These are phyloP conservation scores for Pyropia yezoensis DNA, from an alignment of 23 red algal genomes.

Conservation along the genomic window DNA sequence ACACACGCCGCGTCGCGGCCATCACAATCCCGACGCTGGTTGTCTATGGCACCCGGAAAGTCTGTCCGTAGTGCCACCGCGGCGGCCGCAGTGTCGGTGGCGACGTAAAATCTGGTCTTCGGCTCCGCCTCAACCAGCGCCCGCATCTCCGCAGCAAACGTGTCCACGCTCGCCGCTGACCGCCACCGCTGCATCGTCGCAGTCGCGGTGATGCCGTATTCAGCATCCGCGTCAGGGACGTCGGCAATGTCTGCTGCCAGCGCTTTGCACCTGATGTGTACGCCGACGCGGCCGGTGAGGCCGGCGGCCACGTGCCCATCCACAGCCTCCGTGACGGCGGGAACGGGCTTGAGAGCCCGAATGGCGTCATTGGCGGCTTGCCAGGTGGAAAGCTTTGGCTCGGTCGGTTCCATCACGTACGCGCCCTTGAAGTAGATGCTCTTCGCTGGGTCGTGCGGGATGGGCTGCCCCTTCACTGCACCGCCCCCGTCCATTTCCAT, in stretches of 20 bases:
- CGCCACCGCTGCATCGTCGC: conserved; percentile 7
- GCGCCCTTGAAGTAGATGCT: neutral
- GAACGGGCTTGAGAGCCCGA: conserved; percentile 32
- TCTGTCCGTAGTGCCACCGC: neutral
- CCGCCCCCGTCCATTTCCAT: neutral
- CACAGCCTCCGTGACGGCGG: conserved; percentile 12
- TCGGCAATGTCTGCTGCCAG: neutral
- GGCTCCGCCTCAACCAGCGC: neutral
- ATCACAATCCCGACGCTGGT: neutral
- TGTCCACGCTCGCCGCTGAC: no score
- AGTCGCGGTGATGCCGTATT: conserved; percentile 1
- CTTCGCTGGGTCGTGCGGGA: neutral
- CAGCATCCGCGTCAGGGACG: neutral
- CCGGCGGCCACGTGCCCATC: neutral
- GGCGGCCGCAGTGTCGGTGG: neutral
- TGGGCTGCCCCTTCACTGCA: neutral
- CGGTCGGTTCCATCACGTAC: neutral
- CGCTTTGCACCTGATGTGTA: neutral
- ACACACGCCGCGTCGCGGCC: conserved; percentile 5
- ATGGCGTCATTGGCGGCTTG: conserved; percentile 31
- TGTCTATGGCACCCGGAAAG: conserved; percentile 1
- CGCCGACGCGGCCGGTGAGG: neutral
- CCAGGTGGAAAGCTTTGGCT: conserved; percentile 24
- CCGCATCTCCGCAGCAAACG: neutral
- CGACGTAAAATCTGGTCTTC: conserved; percentile 1